phyloP scores from a whole-genome alignment of 2,329 filamentous ascomycete species.

The Cordyceps cicadae region DNA sequence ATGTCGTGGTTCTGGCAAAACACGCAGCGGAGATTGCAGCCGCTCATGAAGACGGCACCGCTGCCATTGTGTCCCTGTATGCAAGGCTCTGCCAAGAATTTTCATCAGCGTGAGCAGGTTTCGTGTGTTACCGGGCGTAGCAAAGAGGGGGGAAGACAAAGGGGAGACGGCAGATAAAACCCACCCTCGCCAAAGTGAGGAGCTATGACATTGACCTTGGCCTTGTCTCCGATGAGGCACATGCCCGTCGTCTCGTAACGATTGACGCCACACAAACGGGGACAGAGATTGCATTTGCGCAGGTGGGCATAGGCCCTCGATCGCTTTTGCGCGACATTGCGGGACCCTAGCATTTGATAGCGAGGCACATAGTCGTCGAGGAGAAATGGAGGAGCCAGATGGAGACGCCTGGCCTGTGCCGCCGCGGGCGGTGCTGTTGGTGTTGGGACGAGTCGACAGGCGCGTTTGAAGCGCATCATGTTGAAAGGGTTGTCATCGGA shows the following conservation, averaged over 20 bases:
- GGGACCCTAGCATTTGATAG: constrained; percentile 59
- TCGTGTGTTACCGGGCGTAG: background rate
- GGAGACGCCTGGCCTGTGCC: constrained; percentile 25
- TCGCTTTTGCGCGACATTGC: constrained; percentile 65
- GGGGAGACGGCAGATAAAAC: constrained; percentile 19
- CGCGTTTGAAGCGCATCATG: background rate
- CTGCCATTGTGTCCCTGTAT: constrained; percentile 75
- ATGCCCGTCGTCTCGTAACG: constrained; percentile 71
- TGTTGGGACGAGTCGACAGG: background rate
- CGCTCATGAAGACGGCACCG: constrained; percentile 74
- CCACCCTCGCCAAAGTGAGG: constrained; percentile 73
- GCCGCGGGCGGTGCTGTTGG: background rate
- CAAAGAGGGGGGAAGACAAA: background rate
- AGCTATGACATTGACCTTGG: constrained; percentile 75
- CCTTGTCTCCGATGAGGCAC: constrained; percentile 68
- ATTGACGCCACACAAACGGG: constrained; percentile 68
- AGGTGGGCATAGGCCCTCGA: constrained; percentile 67
- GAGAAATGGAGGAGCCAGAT: constrained; percentile 58
- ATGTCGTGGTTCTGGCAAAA: constrained; percentile 82
- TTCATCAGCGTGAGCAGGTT: background rate
- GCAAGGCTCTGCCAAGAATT: constrained; percentile 52
- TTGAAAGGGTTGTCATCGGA: background rate
- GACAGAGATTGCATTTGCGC: constrained; percentile 72
- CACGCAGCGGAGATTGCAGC: constrained; percentile 65
- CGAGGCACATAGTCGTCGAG: constrained; percentile 67